Evolutionary conservation across 495 filamentous ascomycete species (phyloP), one percentile per base, ranked within the genome.

Genomic region (Chaetomium tenue): DNA sequence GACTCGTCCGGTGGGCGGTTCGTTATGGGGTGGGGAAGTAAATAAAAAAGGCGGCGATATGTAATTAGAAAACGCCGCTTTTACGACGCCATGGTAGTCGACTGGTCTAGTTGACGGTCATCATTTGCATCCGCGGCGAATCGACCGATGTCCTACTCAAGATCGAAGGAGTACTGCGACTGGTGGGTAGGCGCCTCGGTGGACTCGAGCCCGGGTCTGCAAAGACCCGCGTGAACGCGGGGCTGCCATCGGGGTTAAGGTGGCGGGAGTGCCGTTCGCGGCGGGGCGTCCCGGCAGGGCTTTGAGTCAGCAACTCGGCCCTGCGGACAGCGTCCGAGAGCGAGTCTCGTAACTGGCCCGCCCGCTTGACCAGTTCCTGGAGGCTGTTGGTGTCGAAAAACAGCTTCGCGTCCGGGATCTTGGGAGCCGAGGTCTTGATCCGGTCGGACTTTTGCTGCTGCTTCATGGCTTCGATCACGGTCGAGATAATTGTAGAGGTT

Each of bases 371-470:
- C 54, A 97, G 81, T 73, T 93, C 90, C 64, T 88, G 87, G 23
- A 97, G 85, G 63, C 91, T 95, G 39, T 89, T 91, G 12, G 92
- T 96, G 71, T 96, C 92, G 68, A 97, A 97, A 16, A 91, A 90
- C 39, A 96, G 86, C 74, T 95, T 95, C 65, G 89, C 88, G 50
- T 85, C 76, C 13, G 86, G 75, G 20, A 82, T 74, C 52, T 78
- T 75, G 26, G 54, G 57, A 58, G 46, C 81, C 64, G 51, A 58
- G 62, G 76, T 74, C 15, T 83, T 80, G 68, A 84, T 80, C 11
- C 83, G 76, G 16, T 67, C 61, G 39, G 82, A 67, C 0, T 73
- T 66, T 2, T 74, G 84, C 68, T 87, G 84, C 65, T 89, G 84
- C 74, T 92, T 88, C 75, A 97, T 88, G 33, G 88, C 86, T 75